These are phyloP conservation scores for Helenozyma rhizophorensis DNA, from an alignment of 805 yeast genomes.

Conservation along the genomic window DNA sequence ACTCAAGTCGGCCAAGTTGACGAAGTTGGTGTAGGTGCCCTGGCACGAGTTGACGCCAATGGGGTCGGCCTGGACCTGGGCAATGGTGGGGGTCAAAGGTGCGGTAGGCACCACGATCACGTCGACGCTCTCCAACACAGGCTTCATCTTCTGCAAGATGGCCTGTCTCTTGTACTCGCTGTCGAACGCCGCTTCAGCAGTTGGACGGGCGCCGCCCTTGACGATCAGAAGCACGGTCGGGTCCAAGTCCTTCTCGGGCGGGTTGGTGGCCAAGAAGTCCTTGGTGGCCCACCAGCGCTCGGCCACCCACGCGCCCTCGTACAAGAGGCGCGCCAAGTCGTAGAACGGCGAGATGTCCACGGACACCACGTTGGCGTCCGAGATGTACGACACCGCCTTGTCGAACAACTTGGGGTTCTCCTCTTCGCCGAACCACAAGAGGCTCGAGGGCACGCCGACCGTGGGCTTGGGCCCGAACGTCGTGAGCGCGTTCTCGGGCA, in stretches of 20 bases:
- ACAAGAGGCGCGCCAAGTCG: constrained; percentile 79
- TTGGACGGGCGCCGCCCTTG: constrained; percentile 67
- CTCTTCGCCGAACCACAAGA: constrained; percentile 77
- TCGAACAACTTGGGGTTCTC: constrained; percentile 70
- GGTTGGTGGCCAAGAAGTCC: constrained; percentile 65
- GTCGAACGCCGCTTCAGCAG: constrained; percentile 80
- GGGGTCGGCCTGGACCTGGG: constrained; percentile 72
- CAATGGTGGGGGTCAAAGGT: constrained; percentile 84
- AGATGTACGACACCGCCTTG: constrained; percentile 49
- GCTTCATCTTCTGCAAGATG: constrained; percentile 60
- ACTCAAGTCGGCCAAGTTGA: constrained; percentile 87
- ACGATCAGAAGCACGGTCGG: constrained; percentile 80
- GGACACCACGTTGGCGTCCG: constrained; percentile 53
- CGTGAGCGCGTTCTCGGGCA: constrained; percentile 63
- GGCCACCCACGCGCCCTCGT: constrained; percentile 99
- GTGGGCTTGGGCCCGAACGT: constrained; percentile 56
- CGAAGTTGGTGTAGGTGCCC: constrained; percentile 98
- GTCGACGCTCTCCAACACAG: constrained; percentile 57
- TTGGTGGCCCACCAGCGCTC: constrained; percentile 85
- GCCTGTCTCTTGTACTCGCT: constrained; percentile 85
- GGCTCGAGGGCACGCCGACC: constrained; percentile 70
- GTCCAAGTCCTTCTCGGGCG: constrained; percentile 69
- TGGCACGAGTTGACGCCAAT: constrained; percentile 79
- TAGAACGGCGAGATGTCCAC: constrained; percentile 73
- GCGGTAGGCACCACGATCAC: constrained; percentile 89